Evolutionary conservation across 331 rosid genomes (phyloP).

Genomic region (Prunus yedoensis): DNA sequence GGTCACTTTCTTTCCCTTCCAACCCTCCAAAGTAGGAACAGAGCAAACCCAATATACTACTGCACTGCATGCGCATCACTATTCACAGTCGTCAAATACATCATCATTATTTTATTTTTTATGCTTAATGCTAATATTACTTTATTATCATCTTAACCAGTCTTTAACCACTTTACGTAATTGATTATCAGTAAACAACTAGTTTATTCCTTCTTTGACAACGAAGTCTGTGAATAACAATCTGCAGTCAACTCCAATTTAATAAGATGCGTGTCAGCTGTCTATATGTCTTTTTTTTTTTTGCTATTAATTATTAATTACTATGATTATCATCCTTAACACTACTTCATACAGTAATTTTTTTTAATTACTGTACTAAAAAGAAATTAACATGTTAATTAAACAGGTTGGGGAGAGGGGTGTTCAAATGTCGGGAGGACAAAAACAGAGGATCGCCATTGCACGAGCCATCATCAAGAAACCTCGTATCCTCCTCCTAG

Average conservation of each 20-base stretch:
- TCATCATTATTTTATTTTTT: not conserved
- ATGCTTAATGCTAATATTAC: too few species aligned
- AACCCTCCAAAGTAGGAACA: not conserved
- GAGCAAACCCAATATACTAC: not conserved
- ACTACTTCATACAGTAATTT: too few species aligned
- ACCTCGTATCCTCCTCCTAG: conserved; percentile 65
- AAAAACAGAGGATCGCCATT: conserved; percentile 82
- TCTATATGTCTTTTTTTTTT: too few species aligned
- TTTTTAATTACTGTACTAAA: not conserved
- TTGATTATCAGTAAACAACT: not conserved
- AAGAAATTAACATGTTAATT: not conserved
- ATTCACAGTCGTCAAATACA: not conserved
- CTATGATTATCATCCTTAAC: too few species aligned
- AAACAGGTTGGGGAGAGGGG: conserved; percentile 81
- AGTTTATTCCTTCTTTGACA: not conserved
- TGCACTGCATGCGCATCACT: conserved; percentile 9
- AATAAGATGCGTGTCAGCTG: too few species aligned
- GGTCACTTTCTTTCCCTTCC: too few species aligned
- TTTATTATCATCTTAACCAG: too few species aligned
- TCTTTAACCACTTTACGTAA: too few species aligned
- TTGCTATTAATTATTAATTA: too few species aligned
- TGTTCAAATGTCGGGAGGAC: conserved; percentile 88
- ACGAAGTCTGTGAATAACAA: not conserved
- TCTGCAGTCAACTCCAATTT: too few species aligned
- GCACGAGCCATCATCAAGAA: conserved; percentile 72